These are phyloP conservation scores for Trifolium dubium DNA, from an alignment of 306 rosid genomes.

Conservation along the genomic window DNA sequence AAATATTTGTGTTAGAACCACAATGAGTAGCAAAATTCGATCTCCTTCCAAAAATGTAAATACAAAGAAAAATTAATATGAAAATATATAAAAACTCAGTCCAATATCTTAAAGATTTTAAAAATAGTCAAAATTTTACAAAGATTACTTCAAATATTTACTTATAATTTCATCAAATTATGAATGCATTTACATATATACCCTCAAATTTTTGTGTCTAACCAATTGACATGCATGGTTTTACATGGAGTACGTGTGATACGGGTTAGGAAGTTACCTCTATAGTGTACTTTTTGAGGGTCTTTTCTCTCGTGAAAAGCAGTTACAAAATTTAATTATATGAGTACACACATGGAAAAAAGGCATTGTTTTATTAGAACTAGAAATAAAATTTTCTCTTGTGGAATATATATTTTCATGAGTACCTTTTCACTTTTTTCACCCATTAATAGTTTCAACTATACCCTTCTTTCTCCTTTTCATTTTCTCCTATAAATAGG, in stretches of 20 bases:
- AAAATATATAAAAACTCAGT: too few relatives aligned
- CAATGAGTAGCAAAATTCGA: not conserved
- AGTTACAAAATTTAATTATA: constrained; percentile 52
- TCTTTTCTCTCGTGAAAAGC: constrained; percentile 64
- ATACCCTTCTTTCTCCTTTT: not conserved
- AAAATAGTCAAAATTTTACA: too few relatives aligned
- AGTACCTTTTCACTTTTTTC: constrained; percentile 24
- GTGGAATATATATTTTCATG: constrained; percentile 41
- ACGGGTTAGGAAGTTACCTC: constrained; percentile 42
- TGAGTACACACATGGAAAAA: constrained; percentile 33
- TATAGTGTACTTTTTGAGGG: constrained; percentile 45
- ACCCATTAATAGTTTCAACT: constrained; percentile 39
- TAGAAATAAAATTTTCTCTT: not conserved
- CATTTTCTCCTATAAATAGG: constrained; percentile 63
- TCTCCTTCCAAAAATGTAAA: too few relatives aligned
- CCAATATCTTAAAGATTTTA: too few relatives aligned
- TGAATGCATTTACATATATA: not conserved
- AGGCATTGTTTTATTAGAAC: constrained; percentile 31
- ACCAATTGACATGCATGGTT: constrained; percentile 49
- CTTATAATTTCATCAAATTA: not conserved
- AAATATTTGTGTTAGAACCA: not conserved
- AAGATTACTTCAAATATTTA: not conserved
- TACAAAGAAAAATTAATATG: too few relatives aligned
- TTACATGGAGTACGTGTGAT: constrained; percentile 46
- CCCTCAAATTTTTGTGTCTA: not conserved